Percentiles rank a stretch among this genome's conserved stretches.
Evolutionary conservation across 306 rosid species (phyloP).

Genomic region (Castanea crenata): DNA sequence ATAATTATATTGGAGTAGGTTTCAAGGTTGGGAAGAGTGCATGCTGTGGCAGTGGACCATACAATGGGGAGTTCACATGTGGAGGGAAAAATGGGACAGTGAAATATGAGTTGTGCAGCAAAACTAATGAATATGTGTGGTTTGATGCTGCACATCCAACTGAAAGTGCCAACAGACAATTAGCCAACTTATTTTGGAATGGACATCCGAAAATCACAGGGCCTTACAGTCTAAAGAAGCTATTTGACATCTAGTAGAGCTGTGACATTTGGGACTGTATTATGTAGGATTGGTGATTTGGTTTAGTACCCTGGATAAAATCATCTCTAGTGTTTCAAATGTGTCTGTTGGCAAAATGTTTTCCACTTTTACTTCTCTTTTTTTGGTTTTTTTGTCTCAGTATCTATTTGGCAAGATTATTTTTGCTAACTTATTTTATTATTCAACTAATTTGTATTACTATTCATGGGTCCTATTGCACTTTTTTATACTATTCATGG

Average conservation of each 20-base stretch:
- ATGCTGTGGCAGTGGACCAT: slow-evolving; percentile 43
- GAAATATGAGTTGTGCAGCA: slow-evolving; percentile 26
- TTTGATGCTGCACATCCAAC: slow-evolving; percentile 38
- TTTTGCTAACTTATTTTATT: too few species aligned
- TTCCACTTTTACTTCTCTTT: too few species aligned
- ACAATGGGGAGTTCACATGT: slow-evolving; percentile 35
- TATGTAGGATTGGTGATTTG: background rate
- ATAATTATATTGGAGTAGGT: slow-evolving; percentile 9
- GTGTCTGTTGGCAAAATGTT: too few species aligned
- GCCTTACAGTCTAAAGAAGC: slow-evolving; percentile 29
- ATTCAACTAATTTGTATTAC: too few species aligned
- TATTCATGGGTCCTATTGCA: too few species aligned
- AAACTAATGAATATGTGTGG: slow-evolving; percentile 25
- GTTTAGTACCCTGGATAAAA: too few species aligned
- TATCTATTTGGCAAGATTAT: too few species aligned
- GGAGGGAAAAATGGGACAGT: slow-evolving; percentile 30
- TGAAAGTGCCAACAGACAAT: slow-evolving; percentile 24
- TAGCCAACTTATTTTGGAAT: slow-evolving; percentile 29
- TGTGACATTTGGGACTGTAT: background rate
- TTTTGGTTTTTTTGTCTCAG: too few species aligned
- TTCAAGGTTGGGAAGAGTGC: slow-evolving; percentile 35
- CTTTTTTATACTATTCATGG: too few species aligned
- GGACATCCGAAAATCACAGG: slow-evolving; percentile 7
- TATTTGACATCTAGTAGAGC: background rate
- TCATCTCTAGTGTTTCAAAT: too few species aligned